A percentile compares a stretch with the other conserved stretches of the same genome.
Conservation (phyloP, 192 early-diverging fungal species). For the Entomortierella chlamydospora region DNA sequence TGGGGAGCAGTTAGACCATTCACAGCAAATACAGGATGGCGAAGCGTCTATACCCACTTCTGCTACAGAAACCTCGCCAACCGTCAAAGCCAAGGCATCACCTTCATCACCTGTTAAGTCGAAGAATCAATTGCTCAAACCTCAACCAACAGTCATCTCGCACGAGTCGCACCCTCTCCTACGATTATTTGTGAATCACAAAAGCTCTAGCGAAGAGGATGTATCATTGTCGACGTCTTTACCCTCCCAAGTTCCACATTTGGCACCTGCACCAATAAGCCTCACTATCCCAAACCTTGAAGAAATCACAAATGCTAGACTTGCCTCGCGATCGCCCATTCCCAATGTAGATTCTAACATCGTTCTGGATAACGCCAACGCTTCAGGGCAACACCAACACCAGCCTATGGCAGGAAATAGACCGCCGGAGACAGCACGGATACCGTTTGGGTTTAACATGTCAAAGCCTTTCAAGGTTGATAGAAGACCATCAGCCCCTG, state of each 20-base stretch:
- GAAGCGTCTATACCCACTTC: conserved; percentile 11
- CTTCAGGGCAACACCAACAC: conserved; percentile 15
- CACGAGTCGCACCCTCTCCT: conserved; percentile 45
- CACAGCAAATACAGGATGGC: conserved; percentile 6
- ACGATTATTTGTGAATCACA: conserved; percentile 40
- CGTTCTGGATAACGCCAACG: conserved; percentile 6
- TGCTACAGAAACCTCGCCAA: conserved; percentile 21
- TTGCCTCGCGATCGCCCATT: conserved; percentile 40
- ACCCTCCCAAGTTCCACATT: conserved; percentile 14
- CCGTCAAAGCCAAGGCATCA: conserved; percentile 36
- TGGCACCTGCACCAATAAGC: conserved; percentile 31
- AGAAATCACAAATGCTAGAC: conserved; percentile 38
- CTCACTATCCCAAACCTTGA: conserved; percentile 45
- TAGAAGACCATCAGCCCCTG: conserved; percentile 44
- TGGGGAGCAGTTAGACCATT: conserved; percentile 12
- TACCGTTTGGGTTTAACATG: conserved; percentile 50
- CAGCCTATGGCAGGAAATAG: conserved; percentile 9
- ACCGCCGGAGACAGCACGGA: conserved; percentile 9
- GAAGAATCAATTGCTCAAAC: conserved; percentile 11
- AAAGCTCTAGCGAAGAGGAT: conserved; percentile 50
- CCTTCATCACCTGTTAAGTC: conserved; percentile 16
- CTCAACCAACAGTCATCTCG: conserved; percentile 24
- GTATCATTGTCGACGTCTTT: conserved; percentile 6
- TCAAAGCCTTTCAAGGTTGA: conserved; percentile 37
- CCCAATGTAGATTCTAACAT: conserved; percentile 5